Percentiles rank a stretch among this genome's conserved stretches.
phyloP scores from a whole-genome alignment of 2,329 filamentous ascomycete genomes.

The Diaporthe vaccinii region DNA sequence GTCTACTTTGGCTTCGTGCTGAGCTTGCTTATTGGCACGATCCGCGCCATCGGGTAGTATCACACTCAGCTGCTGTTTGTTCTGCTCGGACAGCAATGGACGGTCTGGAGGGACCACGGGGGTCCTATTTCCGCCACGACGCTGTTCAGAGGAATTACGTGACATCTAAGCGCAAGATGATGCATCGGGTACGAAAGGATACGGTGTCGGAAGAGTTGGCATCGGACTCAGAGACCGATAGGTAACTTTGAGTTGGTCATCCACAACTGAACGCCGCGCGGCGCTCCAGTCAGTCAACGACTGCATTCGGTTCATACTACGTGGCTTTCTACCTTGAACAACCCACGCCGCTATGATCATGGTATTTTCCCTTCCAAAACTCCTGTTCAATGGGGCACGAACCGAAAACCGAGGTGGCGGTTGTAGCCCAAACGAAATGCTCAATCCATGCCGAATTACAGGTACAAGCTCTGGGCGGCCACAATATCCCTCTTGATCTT shows the following conservation, averaged over 20 bases:
- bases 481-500: constrained; percentile 96
- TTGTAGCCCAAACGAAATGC: neutral
- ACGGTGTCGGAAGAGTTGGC: neutral
- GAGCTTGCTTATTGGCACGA: constrained; percentile 81
- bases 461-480: constrained; percentile 91
- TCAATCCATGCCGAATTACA: constrained; percentile 62
- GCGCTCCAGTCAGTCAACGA: neutral
- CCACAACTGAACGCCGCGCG: neutral
- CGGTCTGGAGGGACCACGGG: neutral
- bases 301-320: constrained; percentile 4
- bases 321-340: constrained; percentile 8
- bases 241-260: neutral
- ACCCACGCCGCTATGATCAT: constrained; percentile 35
- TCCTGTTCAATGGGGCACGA: constrained; percentile 13
- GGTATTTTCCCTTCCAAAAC: constrained; percentile 37
- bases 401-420: neutral
- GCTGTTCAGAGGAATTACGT: neutral
- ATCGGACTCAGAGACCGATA: neutral
- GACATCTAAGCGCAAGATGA: neutral
- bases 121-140: neutral
- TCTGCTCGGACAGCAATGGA: constrained; percentile 42
- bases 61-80: constrained; percentile 29
- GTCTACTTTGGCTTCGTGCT: constrained; percentile 87
- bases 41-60: constrained; percentile 58
- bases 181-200: neutral